Conservation (phyloP, 2,329 filamentous ascomycete genomes). For the Colletotrichum trifolii region DNA sequence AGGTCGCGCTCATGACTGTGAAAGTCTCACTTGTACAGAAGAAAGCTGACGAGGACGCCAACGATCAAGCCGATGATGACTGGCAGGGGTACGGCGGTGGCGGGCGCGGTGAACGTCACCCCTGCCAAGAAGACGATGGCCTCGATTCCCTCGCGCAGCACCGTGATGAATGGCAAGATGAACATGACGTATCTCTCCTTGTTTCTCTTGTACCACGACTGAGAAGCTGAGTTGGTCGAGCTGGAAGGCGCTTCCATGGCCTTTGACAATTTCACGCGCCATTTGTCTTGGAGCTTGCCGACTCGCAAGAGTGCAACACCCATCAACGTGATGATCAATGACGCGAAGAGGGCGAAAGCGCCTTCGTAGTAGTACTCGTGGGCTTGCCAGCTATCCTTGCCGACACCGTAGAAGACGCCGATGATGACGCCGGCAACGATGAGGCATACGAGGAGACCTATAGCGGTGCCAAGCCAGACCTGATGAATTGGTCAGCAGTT, state of each 20-base stretch:
- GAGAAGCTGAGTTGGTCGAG: not conserved
- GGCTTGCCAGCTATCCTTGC: constrained; percentile 72
- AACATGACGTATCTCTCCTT: constrained; percentile 87
- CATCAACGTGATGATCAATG: constrained; percentile 84
- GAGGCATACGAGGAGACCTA: constrained; percentile 71
- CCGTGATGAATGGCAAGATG: constrained; percentile 85
- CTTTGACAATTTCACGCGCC: constrained; percentile 83
- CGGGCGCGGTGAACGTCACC: constrained; percentile 81
- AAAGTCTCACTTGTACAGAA: constrained; percentile 80
- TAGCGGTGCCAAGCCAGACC: constrained; percentile 70
- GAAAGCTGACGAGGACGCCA: constrained; percentile 74
- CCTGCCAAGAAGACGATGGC: constrained; percentile 88
- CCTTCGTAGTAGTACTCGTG: constrained; percentile 86
- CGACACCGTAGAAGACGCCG: constrained; percentile 75
- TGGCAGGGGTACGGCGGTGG: constrained; percentile 80
- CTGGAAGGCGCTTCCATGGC: constrained; percentile 67
- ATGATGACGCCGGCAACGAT: constrained; percentile 73
- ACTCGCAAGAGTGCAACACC: constrained; percentile 84
- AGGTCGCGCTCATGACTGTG: not conserved
- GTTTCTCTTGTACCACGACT: not conserved
- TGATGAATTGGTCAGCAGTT: constrained; percentile 41
- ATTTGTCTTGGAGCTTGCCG: constrained; percentile 86
- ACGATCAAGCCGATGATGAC: constrained; percentile 78
- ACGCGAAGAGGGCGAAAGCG: constrained; percentile 78
- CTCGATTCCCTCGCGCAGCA: constrained; percentile 88